phyloP scores from a whole-genome alignment of 148 eudicot genomes.

The Pharnaceum exiguum region DNA sequence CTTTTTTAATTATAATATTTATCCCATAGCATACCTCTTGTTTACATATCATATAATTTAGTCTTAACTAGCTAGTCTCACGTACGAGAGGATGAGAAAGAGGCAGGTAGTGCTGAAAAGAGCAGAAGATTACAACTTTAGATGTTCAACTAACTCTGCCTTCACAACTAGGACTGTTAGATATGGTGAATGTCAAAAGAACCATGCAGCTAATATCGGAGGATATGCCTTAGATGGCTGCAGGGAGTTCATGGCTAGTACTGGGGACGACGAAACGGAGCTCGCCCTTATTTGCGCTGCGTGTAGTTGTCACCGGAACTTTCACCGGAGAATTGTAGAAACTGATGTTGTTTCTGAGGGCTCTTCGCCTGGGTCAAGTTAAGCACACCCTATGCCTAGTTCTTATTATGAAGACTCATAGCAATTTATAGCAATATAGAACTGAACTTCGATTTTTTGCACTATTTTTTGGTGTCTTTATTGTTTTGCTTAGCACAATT shows the following conservation, averaged over 20 bases:
- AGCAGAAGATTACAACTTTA: neutral
- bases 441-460: too few relatives aligned
- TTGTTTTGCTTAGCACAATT: too few relatives aligned
- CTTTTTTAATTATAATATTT: neutral
- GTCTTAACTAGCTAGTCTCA: neutral
- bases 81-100: constrained; percentile 14
- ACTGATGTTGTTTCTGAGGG: neutral
- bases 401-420: neutral
- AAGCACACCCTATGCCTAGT: neutral
- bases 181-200: constrained; percentile 41
- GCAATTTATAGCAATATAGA: too few relatives aligned
- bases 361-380: neutral
- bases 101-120: constrained; percentile 14
- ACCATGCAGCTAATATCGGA: constrained; percentile 45
- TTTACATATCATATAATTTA: neutral
- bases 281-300: constrained; percentile 37
- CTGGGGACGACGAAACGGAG: constrained; percentile 17
- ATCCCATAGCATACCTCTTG: neutral
- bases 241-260: constrained; percentile 38
- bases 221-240: constrained; percentile 45
- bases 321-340: constrained; percentile 27
- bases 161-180: constrained; percentile 7
- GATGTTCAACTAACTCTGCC: neutral
- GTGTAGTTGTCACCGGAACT: constrained; percentile 46
- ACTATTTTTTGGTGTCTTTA: too few relatives aligned